Evolutionary conservation across 2,329 filamentous ascomycete species (phyloP), one percentile per base, ranked within the genome.

Genomic region (Sporothrix inflata): DNA sequence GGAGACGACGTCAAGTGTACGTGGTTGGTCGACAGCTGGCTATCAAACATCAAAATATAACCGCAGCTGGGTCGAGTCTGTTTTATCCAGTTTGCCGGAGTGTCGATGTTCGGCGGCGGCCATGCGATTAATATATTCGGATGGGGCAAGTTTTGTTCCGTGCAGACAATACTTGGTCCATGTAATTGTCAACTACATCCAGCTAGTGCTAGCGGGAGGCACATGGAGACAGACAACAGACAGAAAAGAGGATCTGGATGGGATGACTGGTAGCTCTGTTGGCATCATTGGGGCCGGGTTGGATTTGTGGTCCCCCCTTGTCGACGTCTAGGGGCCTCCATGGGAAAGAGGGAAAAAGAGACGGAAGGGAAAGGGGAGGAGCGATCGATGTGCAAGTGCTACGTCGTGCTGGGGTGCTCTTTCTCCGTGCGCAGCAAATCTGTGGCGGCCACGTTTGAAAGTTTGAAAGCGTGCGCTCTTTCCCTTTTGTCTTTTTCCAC

Each of bases 381-480:
- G 16, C 42, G 65, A 66, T 66, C 42, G 63, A 47, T 45, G 61
- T 27, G 49, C 14, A 61, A 42, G 38, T 47, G 40, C 21, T 27
- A 21, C 21, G 63, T 8, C 42, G 19, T 66, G n/a, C 63, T 49
- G 42, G 27, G 21, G 42, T 49, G 42, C 63, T 66, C 63, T 27
- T 49, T 49, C 21, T 65, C 42, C 42, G 40, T 34, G 63, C 16
- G 19, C 7, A 27, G 11, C 65, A 49, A 51, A 24, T 42, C 3
- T 68, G 47, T 68, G 45, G 24, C 63, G 65, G 45, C 42, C 65
- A 67, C 45, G 65, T 53, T 67, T 51, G 24, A 27, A 38, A n/a
- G 24, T n/a, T n/a, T n/a, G n/a, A 42, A 51, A 49, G 49, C 40
- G 24, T 49, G 45, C 27, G 65, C 45, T 67, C 42, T 67, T 67